Conservation (phyloP, 768 basidiomycete genomes). For the Macrolepiota dolichaula region DNA sequence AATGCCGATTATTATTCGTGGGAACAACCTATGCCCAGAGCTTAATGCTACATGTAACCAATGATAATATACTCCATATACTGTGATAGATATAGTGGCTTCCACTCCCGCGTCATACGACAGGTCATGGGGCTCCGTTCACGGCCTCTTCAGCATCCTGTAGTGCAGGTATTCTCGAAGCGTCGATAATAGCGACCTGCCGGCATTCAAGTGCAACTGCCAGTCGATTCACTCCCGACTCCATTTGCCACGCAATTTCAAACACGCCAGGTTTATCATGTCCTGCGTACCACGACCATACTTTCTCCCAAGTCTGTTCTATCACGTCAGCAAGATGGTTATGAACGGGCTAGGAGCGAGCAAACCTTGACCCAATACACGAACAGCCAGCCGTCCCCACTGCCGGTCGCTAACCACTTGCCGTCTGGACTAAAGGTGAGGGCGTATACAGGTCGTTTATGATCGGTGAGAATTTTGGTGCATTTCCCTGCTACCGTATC, state of each 20-base stretch:
- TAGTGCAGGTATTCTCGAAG: slow-evolving; percentile 14
- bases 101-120: neutral
- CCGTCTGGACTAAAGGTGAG: slow-evolving; percentile 76
- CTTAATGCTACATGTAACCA: neutral
- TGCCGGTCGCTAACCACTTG: slow-evolving; percentile 68
- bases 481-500: slow-evolving; percentile 77
- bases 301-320: slow-evolving; percentile 41
- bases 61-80: neutral
- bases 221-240: slow-evolving; percentile 52
- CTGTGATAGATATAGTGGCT: neutral
- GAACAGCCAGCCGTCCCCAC: slow-evolving; percentile 74
- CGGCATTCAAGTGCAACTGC: slow-evolving; percentile 68
- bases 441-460: slow-evolving; percentile 69
- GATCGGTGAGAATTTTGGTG: slow-evolving; percentile 66
- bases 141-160: slow-evolving; percentile 1
- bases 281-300: slow-evolving; percentile 65
- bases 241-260: slow-evolving; percentile 71
- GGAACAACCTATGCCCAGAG: neutral
- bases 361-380: slow-evolving; percentile 68
- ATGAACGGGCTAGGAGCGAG: slow-evolving; percentile 18
- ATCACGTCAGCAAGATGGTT: slow-evolving; percentile 13
- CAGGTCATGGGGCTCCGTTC: neutral
- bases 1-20: neutral
- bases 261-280: slow-evolving; percentile 62
- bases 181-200: slow-evolving; percentile 65